These are phyloP conservation scores for Pueraria montana DNA, from an alignment of 306 rosid species.

Conservation along the genomic window DNA sequence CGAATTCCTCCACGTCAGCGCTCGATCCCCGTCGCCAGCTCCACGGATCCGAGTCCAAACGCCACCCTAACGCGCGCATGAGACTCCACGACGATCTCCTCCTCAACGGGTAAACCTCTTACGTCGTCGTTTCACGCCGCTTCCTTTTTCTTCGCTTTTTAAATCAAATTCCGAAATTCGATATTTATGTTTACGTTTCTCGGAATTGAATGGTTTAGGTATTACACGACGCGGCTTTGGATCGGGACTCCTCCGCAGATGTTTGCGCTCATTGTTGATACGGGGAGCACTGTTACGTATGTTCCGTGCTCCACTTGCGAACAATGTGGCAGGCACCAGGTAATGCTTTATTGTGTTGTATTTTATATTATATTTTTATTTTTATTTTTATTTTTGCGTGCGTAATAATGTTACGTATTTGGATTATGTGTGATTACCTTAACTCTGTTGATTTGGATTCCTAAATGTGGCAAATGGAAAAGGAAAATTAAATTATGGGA, in stretches of 20 bases:
- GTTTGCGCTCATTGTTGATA: slow-evolving; percentile 93
- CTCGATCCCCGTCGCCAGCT: slow-evolving; percentile 73
- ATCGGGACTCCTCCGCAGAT: slow-evolving; percentile 96
- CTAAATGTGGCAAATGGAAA: slow-evolving; percentile 31
- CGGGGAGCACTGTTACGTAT: slow-evolving; percentile 96
- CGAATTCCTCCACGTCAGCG: slow-evolving; percentile 54
- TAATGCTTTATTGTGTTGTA: slow-evolving; percentile 9
- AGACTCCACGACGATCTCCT: slow-evolving; percentile 96
- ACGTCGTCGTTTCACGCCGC: not conserved
- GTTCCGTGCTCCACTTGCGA: slow-evolving; percentile 92
- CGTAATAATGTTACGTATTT: not conserved
- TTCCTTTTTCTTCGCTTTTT: not conserved
- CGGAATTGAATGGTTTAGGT: slow-evolving; percentile 57
- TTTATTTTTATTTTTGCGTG: not conserved
- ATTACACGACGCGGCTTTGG: slow-evolving; percentile 90
- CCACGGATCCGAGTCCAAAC: slow-evolving; percentile 63
- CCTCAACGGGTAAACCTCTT: slow-evolving; percentile 72
- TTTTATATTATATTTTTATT: too few species aligned
- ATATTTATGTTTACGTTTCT: not conserved
- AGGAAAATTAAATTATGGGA: not conserved
- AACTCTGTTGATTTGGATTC: not conserved
- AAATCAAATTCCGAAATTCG: not conserved
- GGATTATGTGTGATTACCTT: slow-evolving; percentile 11
- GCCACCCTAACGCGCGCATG: slow-evolving; percentile 86
- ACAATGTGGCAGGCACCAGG: slow-evolving; percentile 84